Base-by-base conservation (phyloP, 2,329 filamentous ascomycete species). In the Colletotrichum chrysophilum region DNA sequence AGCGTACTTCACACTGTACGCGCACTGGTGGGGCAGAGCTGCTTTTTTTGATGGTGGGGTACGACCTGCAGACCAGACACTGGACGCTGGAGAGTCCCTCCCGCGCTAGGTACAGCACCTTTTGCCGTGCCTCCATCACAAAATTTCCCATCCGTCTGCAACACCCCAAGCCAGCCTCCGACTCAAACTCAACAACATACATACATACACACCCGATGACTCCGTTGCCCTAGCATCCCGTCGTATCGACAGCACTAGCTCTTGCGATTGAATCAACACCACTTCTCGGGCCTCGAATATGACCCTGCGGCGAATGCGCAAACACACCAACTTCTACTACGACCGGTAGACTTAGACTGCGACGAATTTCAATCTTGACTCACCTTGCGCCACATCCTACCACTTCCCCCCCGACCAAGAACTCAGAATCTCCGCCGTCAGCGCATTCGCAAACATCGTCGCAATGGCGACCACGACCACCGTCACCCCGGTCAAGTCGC, bases 401-500 rank as follows among this genome's bases (percentile, higher is more conserved):
- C 5, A n/a, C 14, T 21, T 3, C 3, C 43, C 30, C 61, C 34
- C 32, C 18, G 4, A 7, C 36, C 16, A 60, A 55, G 26, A 16
- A 24, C 16, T 13, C 38, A 14, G 55, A 38, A 24, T 26, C n/a
- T 12, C 60, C 34, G n/a, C 24, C 26, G 13, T 34, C 70, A 4
- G 10, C 24, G 14, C 7, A 30, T 24, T 48, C 38, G 3, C 24
- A 61, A 30, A 32, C 28, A 34, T 6, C 38, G 10, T 28, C 64
- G 67, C 28, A n/a, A 80, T 79, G 78, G 76, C 79, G 38, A 75
- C 76, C 28, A 65, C 68, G 7, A 71, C 80, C 9, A 77, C 82
- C 18, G 80, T 83, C 43, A 82, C 81, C 69, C 84, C 86, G 34
- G 84, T 92, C 80, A 98, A 98, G 89, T 93, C 95, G 88, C 96